Base-by-base conservation (phyloP, 768 basidiomycete species). In the Mycena indigotica region DNA sequence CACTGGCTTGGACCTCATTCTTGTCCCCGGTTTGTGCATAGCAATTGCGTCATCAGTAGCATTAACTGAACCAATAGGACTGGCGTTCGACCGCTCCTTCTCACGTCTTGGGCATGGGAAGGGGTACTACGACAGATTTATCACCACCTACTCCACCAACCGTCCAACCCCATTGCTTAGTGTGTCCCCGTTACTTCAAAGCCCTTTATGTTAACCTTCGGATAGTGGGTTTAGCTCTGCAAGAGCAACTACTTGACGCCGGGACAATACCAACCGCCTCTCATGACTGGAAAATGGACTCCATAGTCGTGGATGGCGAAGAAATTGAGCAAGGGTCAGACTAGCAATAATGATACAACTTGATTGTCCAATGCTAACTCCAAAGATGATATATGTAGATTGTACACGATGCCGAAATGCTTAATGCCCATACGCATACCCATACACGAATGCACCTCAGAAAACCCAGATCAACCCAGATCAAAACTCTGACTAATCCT, bases 31-130 rank as follows among this genome's bases (percentile, higher is more conserved):
- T 87, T 17, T 35, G 32, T 8, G 32, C 32, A 17, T 35, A 8
- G n/a, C n/a, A n/a, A n/a, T n/a, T n/a, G n/a, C n/a, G n/a, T n/a
- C n/a, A n/a, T n/a, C n/a, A 55, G 46, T 74, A 70, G 45, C 28
- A 46, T 10, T 38, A 3, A 21, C 54, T n/a, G 24, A 39, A 45
- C 51, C 52, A n/a, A n/a, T n/a, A 91, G 88, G 40, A 80, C 53
- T 93, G 46, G 91, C 87, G 10, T 93, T 92, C 63, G 90, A 92
- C 72, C 76, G 74, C 39, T 80, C 80, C 16, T 68, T 87, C 53
- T 84, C 84, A 48, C 84, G 91, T 28, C 79, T 93, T 26, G 91
- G 91, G 10, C 89, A 91, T 62, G 90, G 91, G 23, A 93, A 89
- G 69, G 91, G 91, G 5, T 91, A 88, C 72, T 93, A 93, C 63